Conservation (phyloP, 139 green algal genomes). For the Ettlia oleoabundans region DNA sequence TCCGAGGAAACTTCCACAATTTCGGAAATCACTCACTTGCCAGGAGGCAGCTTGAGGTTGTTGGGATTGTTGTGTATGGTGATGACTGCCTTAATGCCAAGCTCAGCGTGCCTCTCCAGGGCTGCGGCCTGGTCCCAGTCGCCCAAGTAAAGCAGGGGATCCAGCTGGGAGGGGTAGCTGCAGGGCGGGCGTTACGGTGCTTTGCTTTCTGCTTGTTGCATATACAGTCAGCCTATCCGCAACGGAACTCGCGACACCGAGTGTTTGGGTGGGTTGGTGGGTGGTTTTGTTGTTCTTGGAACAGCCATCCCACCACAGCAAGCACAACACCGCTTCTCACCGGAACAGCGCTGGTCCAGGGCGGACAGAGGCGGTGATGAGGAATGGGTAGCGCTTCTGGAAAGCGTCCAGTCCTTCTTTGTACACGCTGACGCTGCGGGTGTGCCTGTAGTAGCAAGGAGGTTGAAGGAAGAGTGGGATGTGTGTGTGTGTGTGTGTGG, state of each 20-base stretch:
- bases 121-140: conserved; percentile 73
- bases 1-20: too few relatives aligned
- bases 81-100: conserved; percentile 61
- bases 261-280: background rate
- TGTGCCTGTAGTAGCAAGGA: conserved; percentile 16
- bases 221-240: too few relatives aligned
- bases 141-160: conserved; percentile 77
- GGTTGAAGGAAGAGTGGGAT: background rate
- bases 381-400: conserved; percentile 59
- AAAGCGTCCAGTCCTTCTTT: conserved; percentile 68
- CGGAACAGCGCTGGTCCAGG: background rate
- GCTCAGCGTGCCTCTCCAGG: conserved; percentile 55
- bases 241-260: background rate
- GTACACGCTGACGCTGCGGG: conserved; percentile 53
- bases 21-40: background rate
- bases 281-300: background rate
- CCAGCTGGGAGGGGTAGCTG: conserved; percentile 78
- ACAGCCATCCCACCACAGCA: background rate
- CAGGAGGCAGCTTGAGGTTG: conserved; percentile 26
- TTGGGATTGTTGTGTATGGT: conserved; percentile 64
- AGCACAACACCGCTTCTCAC: background rate
- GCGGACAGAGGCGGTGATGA: conserved; percentile 63
- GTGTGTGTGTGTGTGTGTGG: too few relatives aligned
- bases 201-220: background rate
- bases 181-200: background rate